These are phyloP conservation scores for Nakaseomyces bracarensis DNA, from an alignment of 1,139 yeast species.

Conservation along the genomic window DNA sequence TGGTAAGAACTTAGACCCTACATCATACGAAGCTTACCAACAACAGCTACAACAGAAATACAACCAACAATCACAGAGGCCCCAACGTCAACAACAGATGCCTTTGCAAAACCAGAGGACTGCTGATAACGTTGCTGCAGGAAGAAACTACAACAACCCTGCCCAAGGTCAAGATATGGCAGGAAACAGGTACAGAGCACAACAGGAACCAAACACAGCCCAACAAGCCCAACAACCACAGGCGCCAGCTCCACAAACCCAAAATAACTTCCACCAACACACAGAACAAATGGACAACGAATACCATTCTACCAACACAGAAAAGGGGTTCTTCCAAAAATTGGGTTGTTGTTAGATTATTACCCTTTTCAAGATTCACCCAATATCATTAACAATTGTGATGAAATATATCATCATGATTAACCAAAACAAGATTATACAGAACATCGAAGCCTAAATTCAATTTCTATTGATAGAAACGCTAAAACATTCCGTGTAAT, in stretches of 20 bases:
- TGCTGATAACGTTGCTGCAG: conserved; percentile 9
- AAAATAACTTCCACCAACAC: conserved; percentile 25
- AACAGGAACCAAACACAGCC: conserved; percentile 21
- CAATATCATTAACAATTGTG: conserved; percentile 4
- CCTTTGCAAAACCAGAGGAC: conserved; percentile 8
- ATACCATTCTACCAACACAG: conserved; percentile 21
- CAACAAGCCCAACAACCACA: conserved; percentile 24
- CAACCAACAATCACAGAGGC: conserved; percentile 27
- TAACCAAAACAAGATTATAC: too few species aligned
- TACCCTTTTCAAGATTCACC: background rate
- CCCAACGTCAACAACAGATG: conserved; percentile 18
- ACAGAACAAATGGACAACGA: conserved; percentile 22
- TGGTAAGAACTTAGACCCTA: conserved; percentile 27
- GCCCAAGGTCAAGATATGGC: conserved; percentile 7
- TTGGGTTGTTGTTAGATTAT: conserved; percentile 32
- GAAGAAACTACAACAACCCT: conserved; percentile 12
- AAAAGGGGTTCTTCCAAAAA: conserved; percentile 35
- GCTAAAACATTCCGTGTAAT: background rate
- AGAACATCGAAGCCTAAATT: background rate
- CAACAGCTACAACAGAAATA: conserved; percentile 32
- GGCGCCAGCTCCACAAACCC: conserved; percentile 12
- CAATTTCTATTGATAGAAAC: background rate
- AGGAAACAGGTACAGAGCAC: conserved; percentile 16
- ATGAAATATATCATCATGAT: too few species aligned
- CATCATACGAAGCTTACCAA: conserved; percentile 34